phyloP scores from a whole-genome alignment of 106 monocot species.

The Alisma plantagoaquatica region DNA sequence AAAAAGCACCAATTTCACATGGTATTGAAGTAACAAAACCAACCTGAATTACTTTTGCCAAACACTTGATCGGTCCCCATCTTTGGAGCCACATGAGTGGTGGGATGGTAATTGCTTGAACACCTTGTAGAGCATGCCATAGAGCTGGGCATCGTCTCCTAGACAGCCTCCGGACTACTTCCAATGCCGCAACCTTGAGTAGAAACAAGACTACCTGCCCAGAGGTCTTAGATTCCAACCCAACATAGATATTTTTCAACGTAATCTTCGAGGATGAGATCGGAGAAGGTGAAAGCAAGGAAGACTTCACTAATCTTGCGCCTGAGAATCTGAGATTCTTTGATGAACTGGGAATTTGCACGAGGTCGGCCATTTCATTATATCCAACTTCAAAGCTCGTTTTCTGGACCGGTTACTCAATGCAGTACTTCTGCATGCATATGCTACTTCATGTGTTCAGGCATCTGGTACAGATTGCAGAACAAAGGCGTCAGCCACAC shows the following conservation, averaged over 20 bases:
- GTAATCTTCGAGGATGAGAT: slow-evolving; percentile 10
- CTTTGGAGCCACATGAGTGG: slow-evolving; percentile 45
- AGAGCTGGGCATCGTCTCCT: slow-evolving; percentile 34
- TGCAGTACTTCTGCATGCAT: no score
- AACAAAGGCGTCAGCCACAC: no score
- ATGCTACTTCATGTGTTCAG: no score
- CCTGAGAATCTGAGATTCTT: slow-evolving; percentile 7
- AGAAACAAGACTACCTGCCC: slow-evolving; percentile 30
- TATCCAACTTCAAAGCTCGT: no score
- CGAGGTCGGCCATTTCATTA: slow-evolving; percentile 1
- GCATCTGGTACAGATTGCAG: no score
- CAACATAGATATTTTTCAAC: slow-evolving; percentile 15
- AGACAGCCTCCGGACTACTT: slow-evolving; percentile 40
- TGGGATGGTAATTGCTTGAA: slow-evolving; percentile 41
- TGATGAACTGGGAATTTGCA: slow-evolving; percentile 9
- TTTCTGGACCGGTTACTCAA: no score
- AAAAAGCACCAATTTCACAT: no score
- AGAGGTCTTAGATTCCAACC: slow-evolving; percentile 10
- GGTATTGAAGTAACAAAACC: no score
- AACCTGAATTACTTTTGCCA: slow-evolving; percentile 26
- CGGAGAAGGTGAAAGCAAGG: slow-evolving; percentile 16
- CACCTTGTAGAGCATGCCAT: slow-evolving; percentile 39
- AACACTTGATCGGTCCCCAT: slow-evolving; percentile 34
- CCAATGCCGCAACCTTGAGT: slow-evolving; percentile 41
- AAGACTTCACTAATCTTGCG: slow-evolving; percentile 13